phyloP scores from a whole-genome alignment of 1,284 basidiomycete species.

The Fomitopsis schrenkii region DNA sequence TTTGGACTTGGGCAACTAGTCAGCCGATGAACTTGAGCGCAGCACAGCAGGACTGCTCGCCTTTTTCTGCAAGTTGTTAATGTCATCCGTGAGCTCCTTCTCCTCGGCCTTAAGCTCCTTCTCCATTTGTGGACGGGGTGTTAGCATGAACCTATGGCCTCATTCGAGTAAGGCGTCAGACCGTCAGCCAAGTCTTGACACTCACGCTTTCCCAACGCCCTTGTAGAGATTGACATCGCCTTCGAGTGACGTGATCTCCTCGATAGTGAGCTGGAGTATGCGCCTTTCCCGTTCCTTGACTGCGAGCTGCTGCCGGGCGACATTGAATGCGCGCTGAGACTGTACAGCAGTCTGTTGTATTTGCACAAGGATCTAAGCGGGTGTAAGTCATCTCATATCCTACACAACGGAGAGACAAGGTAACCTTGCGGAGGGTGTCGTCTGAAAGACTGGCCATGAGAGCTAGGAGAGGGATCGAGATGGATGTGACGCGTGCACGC shows the following conservation, averaged over 20 bases:
- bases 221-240: slow-evolving; percentile 79
- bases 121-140: slow-evolving; percentile 80
- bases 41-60: slow-evolving; percentile 30
- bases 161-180: not conserved
- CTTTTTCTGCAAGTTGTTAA: slow-evolving; percentile 77
- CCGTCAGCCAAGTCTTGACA: slow-evolving; percentile 9
- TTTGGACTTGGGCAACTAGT: slow-evolving; percentile 47
- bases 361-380: slow-evolving; percentile 76
- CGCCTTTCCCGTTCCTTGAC: slow-evolving; percentile 82
- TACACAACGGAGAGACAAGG: not conserved
- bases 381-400: not conserved
- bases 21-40: not conserved
- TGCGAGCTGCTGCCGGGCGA: slow-evolving; percentile 70
- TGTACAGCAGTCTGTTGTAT: slow-evolving; percentile 84
- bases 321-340: slow-evolving; percentile 71
- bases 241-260: slow-evolving; percentile 64
- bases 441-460: slow-evolving; percentile 76
- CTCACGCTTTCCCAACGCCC: slow-evolving; percentile 90
- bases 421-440: slow-evolving; percentile 82
- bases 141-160: slow-evolving; percentile 76
- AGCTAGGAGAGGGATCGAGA: not conserved
- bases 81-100: slow-evolving; percentile 79
- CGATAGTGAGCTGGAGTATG: slow-evolving; percentile 83
- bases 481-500: slow-evolving; percentile 6
- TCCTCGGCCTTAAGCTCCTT: slow-evolving; percentile 69